These are phyloP conservation scores for Mimosa pudica DNA, from an alignment of 306 rosid species.

Conservation along the genomic window DNA sequence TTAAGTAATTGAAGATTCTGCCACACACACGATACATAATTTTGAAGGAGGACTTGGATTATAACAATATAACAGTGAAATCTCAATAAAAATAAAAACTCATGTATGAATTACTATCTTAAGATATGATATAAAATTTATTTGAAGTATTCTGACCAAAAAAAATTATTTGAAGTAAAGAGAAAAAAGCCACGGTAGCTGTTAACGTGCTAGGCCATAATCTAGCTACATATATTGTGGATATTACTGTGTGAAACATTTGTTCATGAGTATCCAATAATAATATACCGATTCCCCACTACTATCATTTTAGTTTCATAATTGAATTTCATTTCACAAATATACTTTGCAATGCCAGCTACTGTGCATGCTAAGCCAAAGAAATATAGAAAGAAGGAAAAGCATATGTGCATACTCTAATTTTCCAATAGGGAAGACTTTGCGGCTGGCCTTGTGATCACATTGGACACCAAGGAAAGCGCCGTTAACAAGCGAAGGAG, in stretches of 20 bases:
- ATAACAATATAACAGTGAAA: not conserved
- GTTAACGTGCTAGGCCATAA: not conserved
- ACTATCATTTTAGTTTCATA: not conserved
- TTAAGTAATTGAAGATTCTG: too few relatives aligned
- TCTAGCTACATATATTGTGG: not conserved
- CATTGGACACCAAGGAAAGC: conserved; percentile 81
- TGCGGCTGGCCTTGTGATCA: conserved; percentile 59
- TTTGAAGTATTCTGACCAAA: too few relatives aligned
- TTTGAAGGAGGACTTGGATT: not conserved
- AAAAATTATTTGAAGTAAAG: too few relatives aligned
- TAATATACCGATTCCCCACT: not conserved
- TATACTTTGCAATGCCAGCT: not conserved
- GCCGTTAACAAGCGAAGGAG: conserved; percentile 63
- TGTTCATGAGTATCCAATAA: not conserved
- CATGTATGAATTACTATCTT: not conserved
- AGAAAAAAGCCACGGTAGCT: not conserved
- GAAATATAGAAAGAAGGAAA: not conserved
- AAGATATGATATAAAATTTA: not conserved
- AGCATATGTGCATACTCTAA: conserved; percentile 49
- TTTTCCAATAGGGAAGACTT: conserved; percentile 78
- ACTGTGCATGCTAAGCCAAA: not conserved
- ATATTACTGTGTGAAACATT: not conserved
- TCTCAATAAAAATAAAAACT: not conserved
- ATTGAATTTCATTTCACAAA: not conserved
- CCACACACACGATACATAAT: not conserved